Base-by-base conservation (phyloP, 352 stramenopile genomes). In the Phytophthora citrophthora region DNA sequence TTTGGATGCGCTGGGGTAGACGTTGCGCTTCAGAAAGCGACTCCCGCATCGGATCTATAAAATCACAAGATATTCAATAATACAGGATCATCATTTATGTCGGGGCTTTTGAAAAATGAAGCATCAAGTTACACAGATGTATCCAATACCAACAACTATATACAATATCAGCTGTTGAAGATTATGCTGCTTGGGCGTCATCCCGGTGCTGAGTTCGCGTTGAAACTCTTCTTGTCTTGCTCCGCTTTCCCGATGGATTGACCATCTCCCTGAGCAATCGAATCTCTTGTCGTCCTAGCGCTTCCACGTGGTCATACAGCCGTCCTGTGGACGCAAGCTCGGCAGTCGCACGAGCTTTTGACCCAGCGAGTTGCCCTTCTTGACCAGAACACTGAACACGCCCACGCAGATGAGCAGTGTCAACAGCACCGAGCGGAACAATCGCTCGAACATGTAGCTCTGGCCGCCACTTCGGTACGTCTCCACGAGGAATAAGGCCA, bases 261-360 rank as follows among this genome's bases (percentile, higher is more conserved):
- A 54, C 18, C 47, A 68, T 68, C 53, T 38, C 53, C 53, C 16
- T 46, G 59, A 47, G 43, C 59, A 60, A 67, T 60, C 61, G 53
- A 11, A 11, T 34, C 29, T 51, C 47, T 15, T 27, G 41, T 13
- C 9, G 24, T 23, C 12, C 50, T 84, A 90, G 51, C 74, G 79
- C 64, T 90, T 90, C 81, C 79, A 92, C 29, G 74, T 65, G n/a
- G 83, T 86, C 83, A 83, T 84, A 56, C 80, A 96, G 18, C 85
- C 86, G 31, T 94, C 80, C 57, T 93, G 79, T 11, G 86, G 86
- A 7, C 86, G 74, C 11, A 94, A 59, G 27, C 66, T 73, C 53
- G 86, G 86, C 39, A 86, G 67, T 27, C 76, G 79, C 43, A 93
- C 88, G 26, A 96, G 70, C 45, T 77, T 84, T 61, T 88, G 55